Evolutionary conservation across 179 eudicot genomes (phyloP).

Genomic region (Sideroxylon spinosum): DNA sequence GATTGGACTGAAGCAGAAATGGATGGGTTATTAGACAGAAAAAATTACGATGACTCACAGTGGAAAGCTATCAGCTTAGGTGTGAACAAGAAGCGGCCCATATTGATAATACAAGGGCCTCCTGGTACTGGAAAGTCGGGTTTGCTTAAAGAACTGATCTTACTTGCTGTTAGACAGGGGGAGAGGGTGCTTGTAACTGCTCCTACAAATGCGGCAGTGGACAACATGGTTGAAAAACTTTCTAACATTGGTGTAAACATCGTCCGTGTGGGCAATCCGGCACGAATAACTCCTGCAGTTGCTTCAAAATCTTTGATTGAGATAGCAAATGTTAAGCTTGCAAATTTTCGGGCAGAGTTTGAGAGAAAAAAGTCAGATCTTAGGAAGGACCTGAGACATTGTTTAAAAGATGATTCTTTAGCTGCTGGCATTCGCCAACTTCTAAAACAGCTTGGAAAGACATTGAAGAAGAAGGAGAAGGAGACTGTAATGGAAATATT

Average conservation of each 20-base stretch:
- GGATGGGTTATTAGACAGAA: constrained; percentile 33
- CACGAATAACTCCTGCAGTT: constrained; percentile 68
- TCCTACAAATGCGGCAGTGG: constrained; percentile 90
- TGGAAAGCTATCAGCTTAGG: constrained; percentile 66
- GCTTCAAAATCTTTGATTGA: constrained; percentile 73
- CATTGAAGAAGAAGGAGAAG: constrained; percentile 76
- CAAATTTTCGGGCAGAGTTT: constrained; percentile 45
- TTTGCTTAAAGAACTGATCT: constrained; percentile 55
- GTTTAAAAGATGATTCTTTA: constrained; percentile 77
- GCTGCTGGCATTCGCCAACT: constrained; percentile 95
- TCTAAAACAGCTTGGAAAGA: constrained; percentile 69
- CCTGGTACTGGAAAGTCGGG: constrained; percentile 89
- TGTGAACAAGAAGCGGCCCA: constrained; percentile 71
- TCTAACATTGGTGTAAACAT: constrained; percentile 52
- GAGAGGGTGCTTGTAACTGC: constrained; percentile 87
- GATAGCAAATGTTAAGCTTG: constrained; percentile 59
- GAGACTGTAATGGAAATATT: constrained; percentile 62
- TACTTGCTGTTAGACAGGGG: constrained; percentile 56
- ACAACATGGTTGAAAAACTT: constrained; percentile 85
- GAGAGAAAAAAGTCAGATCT: constrained; percentile 75
- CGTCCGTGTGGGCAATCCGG: constrained; percentile 88
- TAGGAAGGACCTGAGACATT: constrained; percentile 68
- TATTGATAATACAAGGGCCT: constrained; percentile 71
- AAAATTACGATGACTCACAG: constrained; percentile 57
- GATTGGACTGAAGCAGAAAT: constrained; percentile 59